These are phyloP conservation scores for Kuraishia floccosa DNA, from an alignment of 805 yeast species.

Conservation along the genomic window DNA sequence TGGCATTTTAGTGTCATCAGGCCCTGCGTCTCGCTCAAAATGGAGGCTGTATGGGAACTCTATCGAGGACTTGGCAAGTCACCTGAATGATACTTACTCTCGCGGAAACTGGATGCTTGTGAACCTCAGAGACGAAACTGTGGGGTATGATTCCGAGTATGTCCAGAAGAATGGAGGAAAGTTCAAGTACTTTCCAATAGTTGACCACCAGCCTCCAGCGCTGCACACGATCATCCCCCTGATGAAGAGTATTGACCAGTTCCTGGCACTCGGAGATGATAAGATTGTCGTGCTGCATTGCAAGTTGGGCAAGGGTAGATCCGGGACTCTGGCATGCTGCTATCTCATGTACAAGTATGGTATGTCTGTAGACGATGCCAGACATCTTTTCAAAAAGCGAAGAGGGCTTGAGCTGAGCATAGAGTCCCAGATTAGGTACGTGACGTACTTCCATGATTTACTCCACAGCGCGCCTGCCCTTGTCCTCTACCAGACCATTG, in stretches of 20 bases:
- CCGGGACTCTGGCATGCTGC: conserved; percentile 69
- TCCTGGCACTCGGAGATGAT: conserved; percentile 22
- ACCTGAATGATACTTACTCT: conserved; percentile 34
- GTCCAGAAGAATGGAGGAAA: conserved; percentile 22
- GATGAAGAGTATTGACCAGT: conserved; percentile 32
- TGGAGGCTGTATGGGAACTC: conserved; percentile 21
- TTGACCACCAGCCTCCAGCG: conserved; percentile 74
- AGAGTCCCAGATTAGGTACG: conserved; percentile 53
- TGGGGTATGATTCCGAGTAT: conserved; percentile 18
- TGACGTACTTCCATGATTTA: conserved; percentile 46
- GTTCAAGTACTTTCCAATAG: conserved; percentile 42
- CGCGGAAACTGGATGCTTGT: conserved; percentile 54
- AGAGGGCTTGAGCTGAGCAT: conserved; percentile 66
- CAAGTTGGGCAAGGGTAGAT: conserved; percentile 85
- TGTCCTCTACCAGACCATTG: too few relatives aligned
- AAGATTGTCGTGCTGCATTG: conserved; percentile 64
- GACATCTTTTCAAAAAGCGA: conserved; percentile 35
- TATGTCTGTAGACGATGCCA: conserved; percentile 32
- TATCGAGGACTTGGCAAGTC: conserved; percentile 35
- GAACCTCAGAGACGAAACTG: conserved; percentile 56
- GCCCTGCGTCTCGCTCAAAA: too few relatives aligned
- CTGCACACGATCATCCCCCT: conserved; percentile 34
- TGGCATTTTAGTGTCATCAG: too few relatives aligned
- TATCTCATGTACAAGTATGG: conserved; percentile 42
- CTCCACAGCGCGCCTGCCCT: too few relatives aligned